Percentiles rank a stretch among this genome's conserved stretches.
These are phyloP conservation scores for Ottelia alismoides DNA, from an alignment of 106 monocot genomes.

Conservation along the genomic window DNA sequence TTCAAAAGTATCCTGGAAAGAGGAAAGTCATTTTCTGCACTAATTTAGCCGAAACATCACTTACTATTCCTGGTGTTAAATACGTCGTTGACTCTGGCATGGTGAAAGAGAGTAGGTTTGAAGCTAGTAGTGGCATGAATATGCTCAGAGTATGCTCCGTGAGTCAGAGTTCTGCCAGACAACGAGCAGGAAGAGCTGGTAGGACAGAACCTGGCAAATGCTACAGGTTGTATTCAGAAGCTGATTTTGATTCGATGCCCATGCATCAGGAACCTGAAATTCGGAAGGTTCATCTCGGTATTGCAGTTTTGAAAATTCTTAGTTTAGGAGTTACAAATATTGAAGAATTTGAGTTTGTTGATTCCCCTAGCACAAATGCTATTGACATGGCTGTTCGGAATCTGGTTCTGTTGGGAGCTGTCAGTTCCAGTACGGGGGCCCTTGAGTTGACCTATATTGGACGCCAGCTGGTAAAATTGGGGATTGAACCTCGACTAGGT, in stretches of 20 bases:
- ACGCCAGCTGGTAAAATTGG: constrained; percentile 51
- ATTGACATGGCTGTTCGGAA: constrained; percentile 67
- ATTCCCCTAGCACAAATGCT: constrained; percentile 56
- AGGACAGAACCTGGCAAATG: constrained; percentile 76
- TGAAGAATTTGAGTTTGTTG: constrained; percentile 86
- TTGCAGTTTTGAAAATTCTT: constrained; percentile 78
- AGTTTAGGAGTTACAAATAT: constrained; percentile 46
- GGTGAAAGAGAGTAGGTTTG: constrained; percentile 85
- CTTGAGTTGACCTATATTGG: constrained; percentile 58
- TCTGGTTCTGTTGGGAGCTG: constrained; percentile 56
- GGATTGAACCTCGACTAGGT: constrained; percentile 84
- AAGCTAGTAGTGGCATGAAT: constrained; percentile 74
- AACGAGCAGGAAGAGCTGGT: constrained; percentile 89
- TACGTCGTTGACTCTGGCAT: constrained; percentile 93
- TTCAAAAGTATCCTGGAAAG: constrained; percentile 57
- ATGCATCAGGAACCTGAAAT: constrained; percentile 91
- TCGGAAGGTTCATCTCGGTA: constrained; percentile 84
- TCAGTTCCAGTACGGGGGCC: constrained; percentile 15
- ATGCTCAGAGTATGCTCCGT: constrained; percentile 60
- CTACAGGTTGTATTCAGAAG: constrained; percentile 74
- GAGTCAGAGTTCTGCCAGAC: constrained; percentile 90
- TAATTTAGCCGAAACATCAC: constrained; percentile 88
- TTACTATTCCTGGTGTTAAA: constrained; percentile 81
- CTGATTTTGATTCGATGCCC: constrained; percentile 52
- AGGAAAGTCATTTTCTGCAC: constrained; percentile 91